Conservation (phyloP, 805 yeast genomes). For the Candida caryicola region DNA sequence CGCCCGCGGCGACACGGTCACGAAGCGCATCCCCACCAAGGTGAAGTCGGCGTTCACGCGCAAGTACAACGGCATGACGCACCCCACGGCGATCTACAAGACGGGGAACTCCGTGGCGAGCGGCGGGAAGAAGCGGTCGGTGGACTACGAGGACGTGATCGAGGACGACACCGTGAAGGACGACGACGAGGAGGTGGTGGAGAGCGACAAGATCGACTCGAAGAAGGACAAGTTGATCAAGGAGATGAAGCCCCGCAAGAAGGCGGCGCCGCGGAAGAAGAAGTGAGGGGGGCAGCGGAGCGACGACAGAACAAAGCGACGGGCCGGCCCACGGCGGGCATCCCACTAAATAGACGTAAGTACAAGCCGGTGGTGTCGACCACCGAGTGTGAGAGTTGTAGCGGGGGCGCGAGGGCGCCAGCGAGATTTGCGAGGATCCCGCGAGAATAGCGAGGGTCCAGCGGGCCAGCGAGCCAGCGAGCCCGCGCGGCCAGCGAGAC, state of each 20-base stretch:
- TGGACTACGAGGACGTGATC: constrained; percentile 71
- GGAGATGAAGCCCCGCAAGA: constrained; percentile 18
- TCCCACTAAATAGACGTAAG: too few species aligned
- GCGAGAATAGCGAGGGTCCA: too few species aligned
- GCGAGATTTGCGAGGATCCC: too few species aligned
- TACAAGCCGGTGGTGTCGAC: too few species aligned
- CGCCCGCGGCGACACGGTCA: constrained; percentile 34
- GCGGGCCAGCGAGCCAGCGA: too few species aligned
- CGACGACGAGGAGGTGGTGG: constrained; percentile 45
- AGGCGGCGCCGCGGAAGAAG: constrained; percentile 8
- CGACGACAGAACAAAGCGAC: background rate
- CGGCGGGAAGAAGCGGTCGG: constrained; percentile 34
- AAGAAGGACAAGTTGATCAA: constrained; percentile 66
- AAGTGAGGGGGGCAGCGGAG: constrained; percentile 1
- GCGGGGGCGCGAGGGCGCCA: too few species aligned
- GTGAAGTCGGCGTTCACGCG: constrained; percentile 85
- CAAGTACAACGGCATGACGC: constrained; percentile 68
- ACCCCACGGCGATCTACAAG: constrained; percentile 82
- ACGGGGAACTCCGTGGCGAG: constrained; percentile 58
- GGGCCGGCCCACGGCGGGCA: too few species aligned
- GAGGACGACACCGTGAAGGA: constrained; percentile 53
- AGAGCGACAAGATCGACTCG: constrained; percentile 44
- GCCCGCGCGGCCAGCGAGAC: too few species aligned
- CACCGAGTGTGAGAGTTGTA: too few species aligned
- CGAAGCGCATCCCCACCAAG: constrained; percentile 70